Evolutionary conservation across 768 basidiomycete genomes (phyloP), one percentile per base, ranked within the genome.

Genomic region (Leccinellum luteum): DNA sequence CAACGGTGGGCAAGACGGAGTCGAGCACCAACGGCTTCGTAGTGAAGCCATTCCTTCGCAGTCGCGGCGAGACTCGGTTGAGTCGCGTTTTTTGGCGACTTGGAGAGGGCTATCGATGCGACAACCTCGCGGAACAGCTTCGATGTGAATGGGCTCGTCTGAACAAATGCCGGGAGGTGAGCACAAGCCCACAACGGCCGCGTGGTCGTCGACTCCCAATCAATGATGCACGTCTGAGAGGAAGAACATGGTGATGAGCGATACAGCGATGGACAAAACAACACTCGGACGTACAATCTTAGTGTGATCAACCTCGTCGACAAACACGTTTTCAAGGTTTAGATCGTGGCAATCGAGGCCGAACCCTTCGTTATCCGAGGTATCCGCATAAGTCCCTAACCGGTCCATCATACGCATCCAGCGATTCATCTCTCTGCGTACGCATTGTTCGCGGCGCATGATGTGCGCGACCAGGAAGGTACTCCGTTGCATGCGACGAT

Each of bases 181-280:
- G 92, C 89, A 57, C 85, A 86, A 19, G 88, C 86, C 90, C 90
- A 93, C 19, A 94, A 79, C 4, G 91, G 92, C 14, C 92, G 81
- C 9, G 86, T 90, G 12, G 89, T 90, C n/a, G 91, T 92, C 15
- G 91, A 90, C 69, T 94, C 91, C 91, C 90, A 92, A 64, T 94
- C 92, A 43, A 94, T 93, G 57, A 94, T 82, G 65, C 89, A 90
- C 1, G 90, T 89, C 92, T 94, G 65, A 10, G 54, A 3, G 38
- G 21, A 25, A 31, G 23, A n/a, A 25, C 7, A 19, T 30, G 6
- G 51, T 28, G 2, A 28, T 60, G 14, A 55, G 57, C 25, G 1
- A 31, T 23, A 59, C 52, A 30, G 6, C 21, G 21, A 21, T 32
- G n/a, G 19, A 51, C 21, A 21, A 1, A 25, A 15, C 17, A 54